Base-by-base conservation (phyloP, 176 grass and related monocot species). In the Thalia dealbata region DNA sequence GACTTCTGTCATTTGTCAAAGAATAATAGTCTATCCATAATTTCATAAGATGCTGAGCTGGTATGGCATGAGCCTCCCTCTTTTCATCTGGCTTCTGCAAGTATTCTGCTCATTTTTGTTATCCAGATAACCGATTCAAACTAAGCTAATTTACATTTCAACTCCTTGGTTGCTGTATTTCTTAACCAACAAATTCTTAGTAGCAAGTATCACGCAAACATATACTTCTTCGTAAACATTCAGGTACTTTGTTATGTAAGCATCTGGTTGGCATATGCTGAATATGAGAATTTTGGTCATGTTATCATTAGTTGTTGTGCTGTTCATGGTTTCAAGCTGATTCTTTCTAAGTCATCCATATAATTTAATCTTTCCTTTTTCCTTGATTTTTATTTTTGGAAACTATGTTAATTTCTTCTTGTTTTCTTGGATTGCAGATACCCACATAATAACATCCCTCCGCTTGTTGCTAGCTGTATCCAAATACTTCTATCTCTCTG, bases 401-500 rank as follows among this genome's bases (percentile, higher is more conserved):
- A 45, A 45, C 21, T 11, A 14, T 75, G 54, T 73, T 50, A 73
- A 43, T 71, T 55, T 79, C 81, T 75, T 35, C 19, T 28, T 19
- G 14, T 65, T 78, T 85, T 77, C 71, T 72, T 59, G 7, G 38
- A 79, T 72, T 84, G 66, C 88, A 99, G 95, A 78, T 99, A 99
- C 79, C 83, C 83, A 32, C 74, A 80, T 52, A 99, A 99, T 73
- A 93, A 91, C 63, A 63, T 91, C 64, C 88, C 95, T 68, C 52
- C 73, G 64, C 79, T 26, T 75, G 52, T 95, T 74, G 76, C 75
- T 82, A 77, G 85, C 75, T 88, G 95, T 99, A 99, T 99, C 90
- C 90, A 88, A 82, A n/a, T 75, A 77, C 64, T 84, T 28, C 5
- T 58, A 22, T 81, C n/a, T 79, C 16, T 71, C 73, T 61, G 14